Conservation (phyloP, 202 grass and related monocot genomes). For the Zizania palustris region DNA sequence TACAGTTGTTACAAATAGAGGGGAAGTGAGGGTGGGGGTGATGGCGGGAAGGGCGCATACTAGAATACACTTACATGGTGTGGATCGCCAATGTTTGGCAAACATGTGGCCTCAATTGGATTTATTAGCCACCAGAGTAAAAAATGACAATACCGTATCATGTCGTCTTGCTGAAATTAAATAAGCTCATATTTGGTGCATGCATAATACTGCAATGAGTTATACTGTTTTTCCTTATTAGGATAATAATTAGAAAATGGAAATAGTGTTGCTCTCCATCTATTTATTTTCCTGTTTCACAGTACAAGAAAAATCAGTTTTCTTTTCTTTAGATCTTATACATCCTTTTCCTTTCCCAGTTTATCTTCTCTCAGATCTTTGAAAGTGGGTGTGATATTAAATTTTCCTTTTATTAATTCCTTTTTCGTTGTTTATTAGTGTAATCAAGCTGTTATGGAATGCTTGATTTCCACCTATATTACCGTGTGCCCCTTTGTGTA, state of each 20-base stretch:
- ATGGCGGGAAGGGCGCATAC: constrained; percentile 8
- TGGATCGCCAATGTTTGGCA: constrained; percentile 1
- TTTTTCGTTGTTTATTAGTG: constrained; percentile 30
- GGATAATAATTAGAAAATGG: constrained; percentile 12
- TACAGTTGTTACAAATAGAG: neutral
- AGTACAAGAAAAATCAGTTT: neutral
- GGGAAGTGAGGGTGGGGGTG: neutral
- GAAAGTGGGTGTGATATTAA: constrained; percentile 5
- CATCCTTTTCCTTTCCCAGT: constrained; percentile 4
- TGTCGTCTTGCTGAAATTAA: constrained; percentile 14
- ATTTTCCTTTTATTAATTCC: constrained; percentile 9
- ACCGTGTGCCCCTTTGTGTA: constrained; percentile 1
- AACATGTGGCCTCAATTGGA: constrained; percentile 1
- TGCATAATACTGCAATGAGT: neutral
- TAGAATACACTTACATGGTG: too few relatives aligned
- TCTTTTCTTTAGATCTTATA: neutral
- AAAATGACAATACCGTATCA: constrained; percentile 20
- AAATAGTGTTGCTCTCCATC: neutral
- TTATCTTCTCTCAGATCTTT: constrained; percentile 16
- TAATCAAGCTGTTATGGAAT: neutral
- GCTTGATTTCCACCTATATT: constrained; percentile 15
- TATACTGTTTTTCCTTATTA: neutral
- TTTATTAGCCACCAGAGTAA: constrained; percentile 17
- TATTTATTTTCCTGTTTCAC: neutral
- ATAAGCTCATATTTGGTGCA: constrained; percentile 8